Conservation (phyloP, 1,284 basidiomycete genomes). For the Volvariella surrecta region DNA sequence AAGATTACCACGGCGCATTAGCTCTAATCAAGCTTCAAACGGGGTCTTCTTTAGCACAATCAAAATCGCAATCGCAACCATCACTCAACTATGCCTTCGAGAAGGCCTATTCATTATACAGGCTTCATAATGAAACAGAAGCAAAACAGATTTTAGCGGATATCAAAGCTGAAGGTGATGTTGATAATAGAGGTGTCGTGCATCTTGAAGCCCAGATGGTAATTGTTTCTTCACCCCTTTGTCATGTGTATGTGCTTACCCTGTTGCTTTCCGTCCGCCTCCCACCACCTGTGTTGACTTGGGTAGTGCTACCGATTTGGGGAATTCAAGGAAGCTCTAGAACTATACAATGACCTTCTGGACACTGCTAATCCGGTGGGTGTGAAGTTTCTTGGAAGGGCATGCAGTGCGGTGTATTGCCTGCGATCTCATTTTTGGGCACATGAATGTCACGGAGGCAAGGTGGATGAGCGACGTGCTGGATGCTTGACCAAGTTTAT, state of each 20-base stretch:
- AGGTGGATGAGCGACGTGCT: too few relatives aligned
- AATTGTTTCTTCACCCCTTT: constrained; percentile 19
- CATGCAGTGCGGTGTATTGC: constrained; percentile 1
- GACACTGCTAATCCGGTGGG: constrained; percentile 63
- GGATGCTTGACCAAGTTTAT: too few relatives aligned
- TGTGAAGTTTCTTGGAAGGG: constrained; percentile 15
- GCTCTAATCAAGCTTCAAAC: constrained; percentile 32
- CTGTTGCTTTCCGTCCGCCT: background rate
- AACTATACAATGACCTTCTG: constrained; percentile 72
- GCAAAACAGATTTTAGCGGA: constrained; percentile 45
- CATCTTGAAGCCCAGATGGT: constrained; percentile 85
- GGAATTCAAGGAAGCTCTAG: constrained; percentile 61
- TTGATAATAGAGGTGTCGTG: constrained; percentile 52
- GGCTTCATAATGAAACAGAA: constrained; percentile 65
- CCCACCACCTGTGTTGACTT: constrained; percentile 6
- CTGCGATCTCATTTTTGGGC: background rate
- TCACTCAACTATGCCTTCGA: constrained; percentile 49
- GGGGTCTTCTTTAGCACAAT: background rate
- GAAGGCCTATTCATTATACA: constrained; percentile 74
- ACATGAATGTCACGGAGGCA: too few relatives aligned
- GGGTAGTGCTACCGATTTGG: constrained; percentile 71
- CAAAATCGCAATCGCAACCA: constrained; percentile 9
- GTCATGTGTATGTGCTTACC: constrained; percentile 1
- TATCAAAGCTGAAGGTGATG: constrained; percentile 35
- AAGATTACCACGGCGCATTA: constrained; percentile 61